Evolutionary conservation across 1,139 yeast species (phyloP).

Genomic region (Zygosaccharomyces sapae): DNA sequence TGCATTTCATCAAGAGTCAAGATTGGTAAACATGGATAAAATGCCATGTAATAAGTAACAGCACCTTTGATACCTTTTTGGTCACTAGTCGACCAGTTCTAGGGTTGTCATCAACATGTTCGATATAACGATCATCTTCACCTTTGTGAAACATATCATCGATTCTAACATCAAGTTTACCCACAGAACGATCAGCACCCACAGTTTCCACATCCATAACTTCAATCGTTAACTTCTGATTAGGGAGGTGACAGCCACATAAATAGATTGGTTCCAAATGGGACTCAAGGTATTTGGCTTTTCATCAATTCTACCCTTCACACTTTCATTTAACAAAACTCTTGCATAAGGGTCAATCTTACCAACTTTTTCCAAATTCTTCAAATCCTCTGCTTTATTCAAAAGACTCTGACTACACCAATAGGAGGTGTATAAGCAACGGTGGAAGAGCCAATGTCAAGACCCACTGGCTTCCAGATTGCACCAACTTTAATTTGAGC

Average conservation of each 20-base stretch:
- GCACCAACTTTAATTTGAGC: conserved; percentile 72
- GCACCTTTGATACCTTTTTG: conserved; percentile 76
- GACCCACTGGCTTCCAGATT: conserved; percentile 81
- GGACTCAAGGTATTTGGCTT: conserved; percentile 69
- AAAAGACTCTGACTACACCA: conserved; percentile 81
- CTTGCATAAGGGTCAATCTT: conserved; percentile 90
- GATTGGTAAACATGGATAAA: conserved; percentile 77
- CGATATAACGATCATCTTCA: conserved; percentile 59
- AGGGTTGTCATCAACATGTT: conserved; percentile 52
- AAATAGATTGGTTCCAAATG: conserved; percentile 77
- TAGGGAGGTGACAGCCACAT: conserved; percentile 75
- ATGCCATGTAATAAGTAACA: conserved; percentile 66
- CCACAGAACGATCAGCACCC: conserved; percentile 79
- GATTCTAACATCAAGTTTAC: conserved; percentile 68
- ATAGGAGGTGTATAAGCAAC: conserved; percentile 88
- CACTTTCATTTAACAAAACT: conserved; percentile 72
- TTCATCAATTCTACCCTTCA: conserved; percentile 74
- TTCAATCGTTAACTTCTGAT: conserved; percentile 77
- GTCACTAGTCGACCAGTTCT: conserved; percentile 61
- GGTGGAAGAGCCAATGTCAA: conserved; percentile 61
- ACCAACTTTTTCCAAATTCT: conserved; percentile 84
- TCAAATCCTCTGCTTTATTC: conserved; percentile 65
- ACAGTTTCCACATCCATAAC: conserved; percentile 84
- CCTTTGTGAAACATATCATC: conserved; percentile 59
- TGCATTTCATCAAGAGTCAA: conserved; percentile 68